A percentile compares a stretch with the other conserved stretches of the same genome.
These are phyloP conservation scores for Rhodosorus marinus DNA, from an alignment of 23 red algal genomes.

Conservation along the genomic window DNA sequence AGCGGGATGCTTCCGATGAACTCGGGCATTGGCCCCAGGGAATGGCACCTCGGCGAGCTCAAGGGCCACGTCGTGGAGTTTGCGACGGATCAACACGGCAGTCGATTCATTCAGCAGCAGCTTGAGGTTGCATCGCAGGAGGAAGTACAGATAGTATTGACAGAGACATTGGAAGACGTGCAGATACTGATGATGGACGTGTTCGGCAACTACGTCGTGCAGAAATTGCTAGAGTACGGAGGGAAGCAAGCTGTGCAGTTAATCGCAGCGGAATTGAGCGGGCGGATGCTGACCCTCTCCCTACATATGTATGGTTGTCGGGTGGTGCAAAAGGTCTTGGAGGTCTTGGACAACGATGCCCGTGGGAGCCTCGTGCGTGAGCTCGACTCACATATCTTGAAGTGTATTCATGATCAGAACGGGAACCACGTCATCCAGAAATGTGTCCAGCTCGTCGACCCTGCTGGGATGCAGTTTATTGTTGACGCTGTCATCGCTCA, in stretches of 20 bases:
- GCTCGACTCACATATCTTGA: slow-evolving; percentile 82
- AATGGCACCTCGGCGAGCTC: slow-evolving; percentile 78
- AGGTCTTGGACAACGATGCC: slow-evolving; percentile 35
- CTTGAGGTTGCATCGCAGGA: slow-evolving; percentile 37
- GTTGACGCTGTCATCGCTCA: slow-evolving; percentile 69
- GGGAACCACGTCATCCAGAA: slow-evolving; percentile 99
- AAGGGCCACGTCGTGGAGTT: slow-evolving; percentile 87
- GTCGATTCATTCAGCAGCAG: slow-evolving; percentile 94
- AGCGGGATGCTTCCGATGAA: too few relatives aligned
- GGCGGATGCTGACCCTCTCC: slow-evolving; percentile 78
- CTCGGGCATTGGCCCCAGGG: too few relatives aligned
- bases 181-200: slow-evolving; percentile 89
- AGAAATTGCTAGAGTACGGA: slow-evolving; percentile 80
- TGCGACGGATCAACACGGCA: slow-evolving; percentile 93
- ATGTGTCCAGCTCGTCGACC: slow-evolving; percentile 67
- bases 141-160: background rate
- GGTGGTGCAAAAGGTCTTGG: slow-evolving; percentile 96
- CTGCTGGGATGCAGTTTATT: slow-evolving; percentile 74
- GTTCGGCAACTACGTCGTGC: slow-evolving; percentile 97
- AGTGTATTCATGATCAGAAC: slow-evolving; percentile 99
- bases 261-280: slow-evolving; percentile 55
- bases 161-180: background rate
- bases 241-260: slow-evolving; percentile 23
- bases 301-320: slow-evolving; percentile 99
- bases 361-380: slow-evolving; percentile 51